Evolutionary conservation across 371 early-diverging fungal species (phyloP).

Genomic region (Mucor circinelloides): DNA sequence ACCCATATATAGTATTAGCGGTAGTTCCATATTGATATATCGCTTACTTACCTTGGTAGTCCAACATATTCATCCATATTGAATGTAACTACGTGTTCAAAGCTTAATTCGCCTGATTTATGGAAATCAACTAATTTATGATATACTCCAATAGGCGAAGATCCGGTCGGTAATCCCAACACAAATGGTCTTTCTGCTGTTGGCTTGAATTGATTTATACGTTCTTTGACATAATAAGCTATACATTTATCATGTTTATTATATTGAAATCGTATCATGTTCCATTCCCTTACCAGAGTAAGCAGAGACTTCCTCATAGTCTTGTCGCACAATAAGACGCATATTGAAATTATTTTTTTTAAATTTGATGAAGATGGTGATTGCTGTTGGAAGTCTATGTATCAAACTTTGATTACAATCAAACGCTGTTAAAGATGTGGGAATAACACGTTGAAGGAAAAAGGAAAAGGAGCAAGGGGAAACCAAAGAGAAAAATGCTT

Average conservation of each 20-base stretch:
- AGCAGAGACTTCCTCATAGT: constrained; percentile 60
- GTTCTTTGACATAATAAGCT: constrained; percentile 63
- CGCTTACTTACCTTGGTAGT: constrained; percentile 34
- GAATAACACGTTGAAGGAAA: background rate
- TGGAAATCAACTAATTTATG: constrained; percentile 57
- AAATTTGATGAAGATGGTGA: background rate
- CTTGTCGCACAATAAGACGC: constrained; percentile 70
- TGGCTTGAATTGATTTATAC: constrained; percentile 65
- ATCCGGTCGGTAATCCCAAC: constrained; percentile 66
- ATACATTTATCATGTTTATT: background rate
- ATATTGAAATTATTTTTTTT: constrained; percentile 25
- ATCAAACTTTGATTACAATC: background rate
- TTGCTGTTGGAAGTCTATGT: background rate
- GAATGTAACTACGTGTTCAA: constrained; percentile 58
- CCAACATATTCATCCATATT: constrained; percentile 69
- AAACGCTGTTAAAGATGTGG: background rate
- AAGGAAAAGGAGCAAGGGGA: background rate
- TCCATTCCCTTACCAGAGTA: constrained; percentile 46
- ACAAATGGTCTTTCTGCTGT: constrained; percentile 63
- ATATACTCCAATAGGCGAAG: constrained; percentile 66
- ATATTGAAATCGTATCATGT: background rate
- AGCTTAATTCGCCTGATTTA: constrained; percentile 53
- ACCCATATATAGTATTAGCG: background rate
- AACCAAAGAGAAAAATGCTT: background rate
- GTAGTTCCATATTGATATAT: background rate